A percentile compares a stretch with the other conserved stretches of the same genome.
These are phyloP conservation scores for Apostasia shenzhenica DNA, from an alignment of 106 monocot species.

Conservation along the genomic window DNA sequence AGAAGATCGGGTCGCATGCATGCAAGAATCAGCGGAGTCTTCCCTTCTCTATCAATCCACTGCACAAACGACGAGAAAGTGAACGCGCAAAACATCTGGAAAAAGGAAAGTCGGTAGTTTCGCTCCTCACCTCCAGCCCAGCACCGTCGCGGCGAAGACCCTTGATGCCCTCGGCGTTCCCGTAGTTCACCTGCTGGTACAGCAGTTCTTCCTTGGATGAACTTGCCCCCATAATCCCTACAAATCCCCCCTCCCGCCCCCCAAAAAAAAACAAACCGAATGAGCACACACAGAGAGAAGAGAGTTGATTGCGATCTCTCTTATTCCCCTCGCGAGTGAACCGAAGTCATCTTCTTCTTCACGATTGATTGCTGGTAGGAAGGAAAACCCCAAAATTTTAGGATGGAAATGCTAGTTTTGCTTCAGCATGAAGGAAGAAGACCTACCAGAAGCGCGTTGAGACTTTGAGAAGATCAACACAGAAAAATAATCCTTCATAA, in stretches of 20 bases:
- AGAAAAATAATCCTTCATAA: no score
- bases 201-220: slow-evolving; percentile 83
- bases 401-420: no score
- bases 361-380: no score
- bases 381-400: no score
- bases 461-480: no score
- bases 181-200: slow-evolving; percentile 68
- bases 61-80: slow-evolving; percentile 16
- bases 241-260: not conserved
- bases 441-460: no score
- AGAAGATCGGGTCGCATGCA: slow-evolving; percentile 63
- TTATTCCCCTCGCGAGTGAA: no score
- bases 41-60: slow-evolving; percentile 92
- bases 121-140: slow-evolving; percentile 53
- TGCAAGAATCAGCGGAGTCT: slow-evolving; percentile 76
- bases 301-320: no score
- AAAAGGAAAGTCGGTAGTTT: not conserved
- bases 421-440: no score
- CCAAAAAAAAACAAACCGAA: not conserved
- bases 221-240: slow-evolving; percentile 48
- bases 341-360: no score
- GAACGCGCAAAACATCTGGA: not conserved
- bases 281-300: no score
- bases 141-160: slow-evolving; percentile 62
- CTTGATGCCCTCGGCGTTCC: slow-evolving; percentile 67